Evolutionary conservation across 768 basidiomycete genomes (phyloP).

Genomic region (Tricholoma bakamatsutake): DNA sequence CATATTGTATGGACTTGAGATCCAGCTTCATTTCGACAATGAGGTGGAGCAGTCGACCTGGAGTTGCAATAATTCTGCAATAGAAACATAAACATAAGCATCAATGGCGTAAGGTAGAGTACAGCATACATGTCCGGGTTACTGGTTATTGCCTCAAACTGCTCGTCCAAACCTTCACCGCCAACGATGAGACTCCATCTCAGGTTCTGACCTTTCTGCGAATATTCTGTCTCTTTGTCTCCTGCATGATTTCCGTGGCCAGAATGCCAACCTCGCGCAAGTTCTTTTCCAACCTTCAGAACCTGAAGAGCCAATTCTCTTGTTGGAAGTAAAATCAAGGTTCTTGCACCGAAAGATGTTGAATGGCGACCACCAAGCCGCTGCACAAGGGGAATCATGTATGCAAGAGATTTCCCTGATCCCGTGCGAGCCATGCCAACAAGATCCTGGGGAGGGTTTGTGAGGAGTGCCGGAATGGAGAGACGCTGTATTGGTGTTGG

Average conservation of each 20-base stretch:
- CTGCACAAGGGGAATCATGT: slow-evolving; percentile 88
- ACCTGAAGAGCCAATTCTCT: slow-evolving; percentile 94
- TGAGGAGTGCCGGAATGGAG: slow-evolving; percentile 78
- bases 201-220: slow-evolving; percentile 53
- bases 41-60: slow-evolving; percentile 94
- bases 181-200: slow-evolving; percentile 95
- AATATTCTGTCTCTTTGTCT: slow-evolving; percentile 55
- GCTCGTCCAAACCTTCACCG: slow-evolving; percentile 92
- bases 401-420: slow-evolving; percentile 95
- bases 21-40: slow-evolving; percentile 96
- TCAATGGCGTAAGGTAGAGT: slow-evolving; percentile 7
- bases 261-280: slow-evolving; percentile 75
- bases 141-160: slow-evolving; percentile 90
- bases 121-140: slow-evolving; percentile 89
- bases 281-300: slow-evolving; percentile 89
- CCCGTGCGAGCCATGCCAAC: slow-evolving; percentile 99
- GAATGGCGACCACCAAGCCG: slow-evolving; percentile 79
- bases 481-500: slow-evolving; percentile 96
- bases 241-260: slow-evolving; percentile 67
- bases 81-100: slow-evolving; percentile 10
- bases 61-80: slow-evolving; percentile 89
- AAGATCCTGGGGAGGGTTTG: slow-evolving; percentile 83
- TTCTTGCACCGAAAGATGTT: slow-evolving; percentile 76
- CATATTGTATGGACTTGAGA: slow-evolving; percentile 78
- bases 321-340: slow-evolving; percentile 85